These are phyloP conservation scores for Candida tallmaniae DNA, from an alignment of 805 yeast genomes.

Conservation along the genomic window DNA sequence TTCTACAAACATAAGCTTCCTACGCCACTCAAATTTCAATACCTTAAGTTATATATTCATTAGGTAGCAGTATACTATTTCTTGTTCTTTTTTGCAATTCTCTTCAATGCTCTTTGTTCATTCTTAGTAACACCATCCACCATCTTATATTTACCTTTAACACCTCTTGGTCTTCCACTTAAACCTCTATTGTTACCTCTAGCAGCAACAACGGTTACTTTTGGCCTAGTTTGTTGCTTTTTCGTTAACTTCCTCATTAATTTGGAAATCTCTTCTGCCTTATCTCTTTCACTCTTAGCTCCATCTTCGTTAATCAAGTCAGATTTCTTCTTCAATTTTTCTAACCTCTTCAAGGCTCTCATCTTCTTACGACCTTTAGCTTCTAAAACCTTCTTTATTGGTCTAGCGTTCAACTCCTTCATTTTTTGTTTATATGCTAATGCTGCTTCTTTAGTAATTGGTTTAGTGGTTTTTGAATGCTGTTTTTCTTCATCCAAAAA, in stretches of 20 bases:
- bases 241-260: slow-evolving; percentile 78
- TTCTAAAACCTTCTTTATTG: slow-evolving; percentile 97
- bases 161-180: slow-evolving; percentile 94
- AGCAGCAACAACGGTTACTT: slow-evolving; percentile 87
- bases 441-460: slow-evolving; percentile 84
- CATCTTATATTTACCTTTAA: slow-evolving; percentile 97
- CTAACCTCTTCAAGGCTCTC: slow-evolving; percentile 84
- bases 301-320: slow-evolving; percentile 85
- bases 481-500: slow-evolving; percentile 85
- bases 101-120: slow-evolving; percentile 87
- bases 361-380: slow-evolving; percentile 95
- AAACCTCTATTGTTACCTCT: slow-evolving; percentile 79
- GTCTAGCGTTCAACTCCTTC: slow-evolving; percentile 83
- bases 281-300: slow-evolving; percentile 85
- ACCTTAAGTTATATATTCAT: too few relatives aligned
- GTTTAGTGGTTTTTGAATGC: slow-evolving; percentile 82
- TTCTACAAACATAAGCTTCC: too few relatives aligned
- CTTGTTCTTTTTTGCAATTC: slow-evolving; percentile 84
- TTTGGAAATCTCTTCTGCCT: slow-evolving; percentile 86
- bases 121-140: slow-evolving; percentile 98
- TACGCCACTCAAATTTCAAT: too few relatives aligned
- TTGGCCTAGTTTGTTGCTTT: slow-evolving; percentile 68
- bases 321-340: slow-evolving; percentile 86
- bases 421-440: slow-evolving; percentile 40
- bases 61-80: too few relatives aligned